phyloP scores from a whole-genome alignment of 2,329 filamentous ascomycete genomes.

The Claviceps paspali region DNA sequence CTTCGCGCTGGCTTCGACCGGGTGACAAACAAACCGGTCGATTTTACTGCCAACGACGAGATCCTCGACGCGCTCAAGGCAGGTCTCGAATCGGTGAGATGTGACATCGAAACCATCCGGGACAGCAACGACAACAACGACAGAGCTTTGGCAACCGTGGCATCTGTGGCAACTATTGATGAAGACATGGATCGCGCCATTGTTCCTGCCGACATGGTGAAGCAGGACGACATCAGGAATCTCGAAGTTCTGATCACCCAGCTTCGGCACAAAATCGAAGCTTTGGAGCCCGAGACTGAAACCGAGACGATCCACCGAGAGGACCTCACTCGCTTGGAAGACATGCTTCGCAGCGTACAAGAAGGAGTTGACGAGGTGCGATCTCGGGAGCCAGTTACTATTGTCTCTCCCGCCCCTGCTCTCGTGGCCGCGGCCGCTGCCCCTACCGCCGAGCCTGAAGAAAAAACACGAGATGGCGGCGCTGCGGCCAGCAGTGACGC shows the following conservation, averaged over 20 bases:
- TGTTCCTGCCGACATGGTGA: slow-evolving; percentile 35
- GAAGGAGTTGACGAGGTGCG: slow-evolving; percentile 30
- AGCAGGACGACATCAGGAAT: slow-evolving; percentile 65
- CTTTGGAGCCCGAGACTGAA: slow-evolving; percentile 21
- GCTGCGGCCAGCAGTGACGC: slow-evolving; percentile 16
- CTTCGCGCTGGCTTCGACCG: slow-evolving; percentile 64
- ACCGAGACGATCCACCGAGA: slow-evolving; percentile 27
- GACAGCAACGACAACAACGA: slow-evolving; percentile 32
- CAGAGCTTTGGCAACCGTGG: slow-evolving; percentile 39
- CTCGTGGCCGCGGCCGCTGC: not conserved
- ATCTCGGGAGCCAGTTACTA: slow-evolving; percentile 13
- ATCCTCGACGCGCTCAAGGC: slow-evolving; percentile 75
- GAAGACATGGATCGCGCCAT: slow-evolving; percentile 13
- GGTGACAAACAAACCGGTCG: slow-evolving; percentile 62
- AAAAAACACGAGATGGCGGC: slow-evolving; percentile 8
- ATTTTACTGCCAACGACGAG: slow-evolving; percentile 75
- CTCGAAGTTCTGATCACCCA: slow-evolving; percentile 73
- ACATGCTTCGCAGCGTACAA: slow-evolving; percentile 33
- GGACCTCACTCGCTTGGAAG: slow-evolving; percentile 40
- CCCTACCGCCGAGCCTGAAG: slow-evolving; percentile 8
- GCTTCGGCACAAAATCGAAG: slow-evolving; percentile 69
- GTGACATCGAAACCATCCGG: slow-evolving; percentile 68
- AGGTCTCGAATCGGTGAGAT: slow-evolving; percentile 60
- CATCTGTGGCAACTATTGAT: slow-evolving; percentile 31
- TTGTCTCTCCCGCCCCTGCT: too few species aligned